Percentiles rank a stretch among this genome's conserved stretches.
phyloP scores from a whole-genome alignment of 139 green algal species.

The Diplosphaera chodatii region DNA sequence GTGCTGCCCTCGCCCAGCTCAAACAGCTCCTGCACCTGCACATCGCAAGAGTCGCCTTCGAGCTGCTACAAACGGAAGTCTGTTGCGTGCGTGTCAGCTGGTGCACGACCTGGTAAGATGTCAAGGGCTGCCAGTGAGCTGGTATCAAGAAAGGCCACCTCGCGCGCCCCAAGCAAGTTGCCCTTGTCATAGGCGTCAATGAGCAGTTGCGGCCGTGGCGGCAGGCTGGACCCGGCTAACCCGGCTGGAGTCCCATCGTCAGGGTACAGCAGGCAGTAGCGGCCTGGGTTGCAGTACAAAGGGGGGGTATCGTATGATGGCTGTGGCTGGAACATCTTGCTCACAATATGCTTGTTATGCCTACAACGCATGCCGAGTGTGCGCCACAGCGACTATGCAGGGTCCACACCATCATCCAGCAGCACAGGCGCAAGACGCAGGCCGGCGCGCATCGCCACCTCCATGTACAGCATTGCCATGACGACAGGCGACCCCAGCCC shows the following conservation, averaged over 20 bases:
- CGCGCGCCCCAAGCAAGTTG: conserved; percentile 31
- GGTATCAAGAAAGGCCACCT: conserved; percentile 46
- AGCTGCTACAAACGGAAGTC: too few relatives aligned
- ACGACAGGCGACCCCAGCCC: conserved; percentile 38
- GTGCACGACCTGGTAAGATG: too few relatives aligned
- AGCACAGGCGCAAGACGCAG: conserved; percentile 26
- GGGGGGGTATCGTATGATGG: too few relatives aligned
- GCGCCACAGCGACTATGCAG: too few relatives aligned
- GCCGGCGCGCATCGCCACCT: conserved; percentile 45
- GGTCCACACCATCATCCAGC: conserved; percentile 15
- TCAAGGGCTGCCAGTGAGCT: background rate
- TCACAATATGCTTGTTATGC: too few relatives aligned
- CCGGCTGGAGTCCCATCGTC: background rate
- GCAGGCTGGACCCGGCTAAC: background rate
- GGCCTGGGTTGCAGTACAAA: too few relatives aligned
- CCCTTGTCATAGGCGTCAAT: conserved; percentile 57
- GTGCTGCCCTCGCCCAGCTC: conserved; percentile 13
- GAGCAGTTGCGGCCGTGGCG: conserved; percentile 31
- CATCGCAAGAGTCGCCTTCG: too few relatives aligned
- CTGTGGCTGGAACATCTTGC: too few relatives aligned
- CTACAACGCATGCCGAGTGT: too few relatives aligned
- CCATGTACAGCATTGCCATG: conserved; percentile 56
- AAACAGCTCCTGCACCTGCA: conserved; percentile 60
- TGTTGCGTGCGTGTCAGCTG: too few relatives aligned
- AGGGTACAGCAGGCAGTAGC: conserved; percentile 45